phyloP scores from a whole-genome alignment of 352 stramenopile genomes.

The Stramenopiles sp. region DNA sequence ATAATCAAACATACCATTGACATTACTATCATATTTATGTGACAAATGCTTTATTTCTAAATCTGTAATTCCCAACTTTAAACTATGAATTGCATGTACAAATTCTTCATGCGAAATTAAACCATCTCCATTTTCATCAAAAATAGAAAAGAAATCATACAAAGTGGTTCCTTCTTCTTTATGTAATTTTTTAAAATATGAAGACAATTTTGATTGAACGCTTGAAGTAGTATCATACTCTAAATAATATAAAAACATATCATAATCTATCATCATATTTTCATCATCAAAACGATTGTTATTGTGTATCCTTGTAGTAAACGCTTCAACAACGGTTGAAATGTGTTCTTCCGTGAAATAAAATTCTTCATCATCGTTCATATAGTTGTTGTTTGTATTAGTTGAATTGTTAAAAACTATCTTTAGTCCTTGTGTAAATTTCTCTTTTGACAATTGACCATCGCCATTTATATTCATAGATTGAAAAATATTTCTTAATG shows the following conservation, averaged over 20 bases:
- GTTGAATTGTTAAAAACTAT: too few relatives aligned
- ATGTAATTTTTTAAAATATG: background rate
- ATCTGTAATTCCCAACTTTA: background rate
- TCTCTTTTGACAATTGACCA: too few relatives aligned
- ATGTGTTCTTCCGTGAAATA: too few relatives aligned
- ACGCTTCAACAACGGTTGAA: too few relatives aligned
- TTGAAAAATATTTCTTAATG: too few relatives aligned
- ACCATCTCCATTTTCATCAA: background rate
- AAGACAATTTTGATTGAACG: background rate
- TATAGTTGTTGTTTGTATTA: too few relatives aligned
- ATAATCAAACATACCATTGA: background rate
- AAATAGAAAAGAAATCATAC: background rate
- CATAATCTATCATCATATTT: background rate
- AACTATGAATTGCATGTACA: background rate
- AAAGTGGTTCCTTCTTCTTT: background rate
- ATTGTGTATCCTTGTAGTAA: too few relatives aligned
- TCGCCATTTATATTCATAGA: too few relatives aligned
- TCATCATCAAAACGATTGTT: too few relatives aligned
- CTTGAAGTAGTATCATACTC: background rate
- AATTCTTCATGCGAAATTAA: background rate
- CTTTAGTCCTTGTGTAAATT: too few relatives aligned
- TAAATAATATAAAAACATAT: background rate
- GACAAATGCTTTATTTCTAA: background rate
- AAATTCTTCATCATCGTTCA: too few relatives aligned
- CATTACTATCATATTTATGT: background rate